phyloP scores from a whole-genome alignment of 345 rosid genomes.

The Viola odorata region DNA sequence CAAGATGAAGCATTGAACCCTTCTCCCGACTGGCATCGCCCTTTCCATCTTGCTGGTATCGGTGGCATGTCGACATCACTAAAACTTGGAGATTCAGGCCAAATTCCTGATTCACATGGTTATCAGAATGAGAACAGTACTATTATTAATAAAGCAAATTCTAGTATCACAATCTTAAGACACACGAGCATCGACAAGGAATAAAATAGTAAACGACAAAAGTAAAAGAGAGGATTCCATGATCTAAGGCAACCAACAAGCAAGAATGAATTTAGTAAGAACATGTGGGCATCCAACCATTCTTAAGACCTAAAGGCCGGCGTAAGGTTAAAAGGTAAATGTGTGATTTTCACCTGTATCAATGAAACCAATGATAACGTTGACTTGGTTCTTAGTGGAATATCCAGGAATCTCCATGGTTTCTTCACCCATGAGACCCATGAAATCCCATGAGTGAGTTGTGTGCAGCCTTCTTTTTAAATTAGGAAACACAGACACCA shows the following conservation, averaged over 20 bases:
- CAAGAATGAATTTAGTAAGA: neutral
- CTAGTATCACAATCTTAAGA: no score
- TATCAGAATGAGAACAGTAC: neutral
- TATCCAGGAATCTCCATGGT: constrained; percentile 47
- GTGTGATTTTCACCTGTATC: constrained; percentile 38
- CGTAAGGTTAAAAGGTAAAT: neutral
- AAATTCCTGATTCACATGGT: constrained; percentile 34
- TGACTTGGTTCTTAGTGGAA: constrained; percentile 46
- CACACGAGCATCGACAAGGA: no score
- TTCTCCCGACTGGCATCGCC: constrained; percentile 47
- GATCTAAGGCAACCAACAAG: neutral
- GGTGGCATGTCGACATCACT: constrained; percentile 39
- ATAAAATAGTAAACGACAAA: neutral
- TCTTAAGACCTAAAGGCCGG: no score
- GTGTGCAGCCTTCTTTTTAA: constrained; percentile 44
- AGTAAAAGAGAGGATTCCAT: neutral
- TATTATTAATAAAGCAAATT: no score
- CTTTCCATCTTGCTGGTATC: constrained; percentile 43
- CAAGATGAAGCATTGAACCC: constrained; percentile 43
- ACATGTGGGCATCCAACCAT: no score
- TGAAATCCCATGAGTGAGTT: constrained; percentile 59
- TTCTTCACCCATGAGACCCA: constrained; percentile 43
- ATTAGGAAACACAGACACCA: constrained; percentile 52
- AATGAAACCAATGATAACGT: constrained; percentile 43
- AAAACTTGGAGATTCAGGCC: constrained; percentile 58